Base-by-base conservation (phyloP, 148 eudicot genomes). In the Persicaria maculosa region DNA sequence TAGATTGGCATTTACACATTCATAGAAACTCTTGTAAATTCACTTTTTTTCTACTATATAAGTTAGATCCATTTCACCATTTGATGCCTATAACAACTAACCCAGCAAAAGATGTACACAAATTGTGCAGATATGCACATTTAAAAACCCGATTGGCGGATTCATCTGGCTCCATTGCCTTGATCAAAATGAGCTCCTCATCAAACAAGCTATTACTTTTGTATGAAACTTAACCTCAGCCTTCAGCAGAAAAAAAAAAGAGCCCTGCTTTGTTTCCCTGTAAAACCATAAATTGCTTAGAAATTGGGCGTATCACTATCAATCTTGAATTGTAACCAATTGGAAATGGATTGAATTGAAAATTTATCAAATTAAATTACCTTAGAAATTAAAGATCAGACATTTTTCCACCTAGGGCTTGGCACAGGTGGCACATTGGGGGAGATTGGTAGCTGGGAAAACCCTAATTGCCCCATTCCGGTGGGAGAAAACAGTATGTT, bases 361-460 rank as follows among this genome's bases (percentile, higher is more conserved):
- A 31, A 31, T 31, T 31, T 1, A 31, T 31, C 40, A 31, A 31
- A 31, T 1, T 31, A 31, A 31, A 31, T 43, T 65, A 65, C 70
- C 70, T 65, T 62, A 15, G 16, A 62, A 36, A 7, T 31, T 31
- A 11, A 5, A 19, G 53, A 7, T 71, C 73, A 71, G 73, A 71
- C 7, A 71, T 71, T 48, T 47, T 17, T 71, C 84, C 86, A 91
- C 77, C 87, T 85, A 31, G 98, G 98, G 85, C 98, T 93, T 7
- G 94, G 79, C 10, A 85, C 84, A 4, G 82, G 74, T 1, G 91
- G 89, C 20, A 87, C 77, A 1, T 84, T 81, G 2, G 97, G 97
- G 6, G 90, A 88, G 7, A 88, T 15, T 3, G 97, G 96, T 15
- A 93, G 72, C 75, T 76, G 89, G 0, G 83, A 88, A 77, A 87